Evolutionary conservation across 306 rosid species (phyloP), one percentile per base, ranked within the genome.

Genomic region (Corylus heterophylla): DNA sequence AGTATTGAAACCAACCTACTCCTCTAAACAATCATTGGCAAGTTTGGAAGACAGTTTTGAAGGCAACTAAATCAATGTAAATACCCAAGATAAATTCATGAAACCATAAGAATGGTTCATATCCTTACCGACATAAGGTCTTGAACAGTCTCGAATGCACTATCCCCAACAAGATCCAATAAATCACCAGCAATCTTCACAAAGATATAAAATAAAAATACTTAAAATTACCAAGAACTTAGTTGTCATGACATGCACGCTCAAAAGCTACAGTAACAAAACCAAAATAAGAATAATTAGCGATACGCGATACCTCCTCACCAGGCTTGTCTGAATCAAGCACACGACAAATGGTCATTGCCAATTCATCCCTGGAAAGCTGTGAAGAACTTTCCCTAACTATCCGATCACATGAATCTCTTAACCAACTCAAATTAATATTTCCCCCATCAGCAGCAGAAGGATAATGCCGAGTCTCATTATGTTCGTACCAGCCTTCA

Each of bases 281-380:
- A 66, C 49, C 71, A 59, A 76, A 74, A 58, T 13, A 75, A 74
- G 54, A 76, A 58, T 72, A 74, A 48, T 22, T 59, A 77, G 47
- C 45, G 75, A 76, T 92, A 94, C 97, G 47, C 42, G 75, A 76
- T 92, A 94, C 97, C 98, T 89, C 97, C 82, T 94, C 98, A 12
- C 98, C 97, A 44, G 94, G 90, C 82, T 92, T 94, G 74, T 87
- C 97, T 76, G 98, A 91, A 79, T 87, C 84, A 83, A 94, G 97
- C 76, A 92, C 98, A 89, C 90, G 88, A 82, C 98, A 94, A 80
- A 94, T 91, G 71, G 97, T 87, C 94, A 94, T 84, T 48, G 98
- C 97, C 77, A 94, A 77, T 87, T 94, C 97, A 81, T 94, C 97
- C 71, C 69, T 85, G 27, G 97, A 89, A 78, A 91, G 88, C 85